phyloP scores from a whole-genome alignment of 495 filamentous ascomycete species.

The Lineolata rhizophorae region DNA sequence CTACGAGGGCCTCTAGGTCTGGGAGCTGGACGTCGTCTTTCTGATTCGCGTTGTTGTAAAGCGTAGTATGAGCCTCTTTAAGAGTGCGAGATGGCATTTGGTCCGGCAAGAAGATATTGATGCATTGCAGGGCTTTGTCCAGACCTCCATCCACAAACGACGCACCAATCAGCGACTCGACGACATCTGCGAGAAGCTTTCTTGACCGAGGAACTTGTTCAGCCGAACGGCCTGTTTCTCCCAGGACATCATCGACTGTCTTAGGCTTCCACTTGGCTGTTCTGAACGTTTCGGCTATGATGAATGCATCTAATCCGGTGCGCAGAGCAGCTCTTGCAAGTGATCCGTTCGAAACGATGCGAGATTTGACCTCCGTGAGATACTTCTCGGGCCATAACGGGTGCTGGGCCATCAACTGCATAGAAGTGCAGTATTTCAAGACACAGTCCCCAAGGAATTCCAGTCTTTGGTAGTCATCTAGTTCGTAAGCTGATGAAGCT shows the following conservation, averaged over 20 bases:
- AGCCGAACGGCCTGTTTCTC: conserved; percentile 11
- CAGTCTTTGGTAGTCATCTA: conserved; percentile 58
- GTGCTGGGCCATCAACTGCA: conserved; percentile 43
- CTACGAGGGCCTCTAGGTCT: conserved; percentile 34
- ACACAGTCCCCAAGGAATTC: conserved; percentile 81
- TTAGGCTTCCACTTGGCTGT: conserved; percentile 48
- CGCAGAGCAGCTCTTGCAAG: conserved; percentile 41
- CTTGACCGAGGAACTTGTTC: conserved; percentile 36
- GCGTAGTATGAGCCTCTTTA: conserved; percentile 1
- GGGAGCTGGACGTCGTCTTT: no score
- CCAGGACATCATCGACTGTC: conserved; percentile 31
- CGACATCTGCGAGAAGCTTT: conserved; percentile 75
- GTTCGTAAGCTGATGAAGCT: conserved; percentile 35
- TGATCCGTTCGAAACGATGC: conserved; percentile 47
- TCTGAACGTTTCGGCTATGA: conserved; percentile 45
- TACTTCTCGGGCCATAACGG: conserved; percentile 59
- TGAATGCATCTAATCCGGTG: conserved; percentile 46
- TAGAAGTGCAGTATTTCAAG: conserved; percentile 53
- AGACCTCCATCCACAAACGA: conserved; percentile 51
- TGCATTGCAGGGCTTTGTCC: conserved; percentile 37
- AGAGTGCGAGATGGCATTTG: not conserved
- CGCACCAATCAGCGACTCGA: conserved; percentile 70
- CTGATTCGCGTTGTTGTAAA: conserved; percentile 6
- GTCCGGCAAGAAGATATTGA: conserved; percentile 38
- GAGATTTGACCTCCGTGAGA: conserved; percentile 44